These are phyloP conservation scores for Alternaria brassicicola DNA, from an alignment of 2,329 filamentous ascomycete species.

Conservation along the genomic window DNA sequence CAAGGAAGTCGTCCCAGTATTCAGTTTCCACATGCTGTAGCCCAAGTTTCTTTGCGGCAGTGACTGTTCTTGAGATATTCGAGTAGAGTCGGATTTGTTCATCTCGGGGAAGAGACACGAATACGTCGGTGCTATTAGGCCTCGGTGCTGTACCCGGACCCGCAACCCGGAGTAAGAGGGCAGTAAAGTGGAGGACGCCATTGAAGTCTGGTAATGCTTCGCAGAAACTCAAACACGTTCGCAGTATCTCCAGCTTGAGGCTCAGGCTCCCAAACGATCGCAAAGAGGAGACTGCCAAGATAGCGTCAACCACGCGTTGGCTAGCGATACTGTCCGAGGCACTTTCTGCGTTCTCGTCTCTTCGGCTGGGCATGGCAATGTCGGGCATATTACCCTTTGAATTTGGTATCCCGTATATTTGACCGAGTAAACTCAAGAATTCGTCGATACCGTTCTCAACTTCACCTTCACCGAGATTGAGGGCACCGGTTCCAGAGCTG, in stretches of 20 bases:
- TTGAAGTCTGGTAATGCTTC: slow-evolving; percentile 92
- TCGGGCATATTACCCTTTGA: slow-evolving; percentile 28
- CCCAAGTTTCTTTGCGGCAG: slow-evolving; percentile 76
- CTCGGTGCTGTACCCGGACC: slow-evolving; percentile 79
- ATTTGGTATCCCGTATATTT: slow-evolving; percentile 52
- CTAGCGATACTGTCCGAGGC: slow-evolving; percentile 40
- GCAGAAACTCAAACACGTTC: slow-evolving; percentile 90
- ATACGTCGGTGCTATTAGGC: slow-evolving; percentile 69
- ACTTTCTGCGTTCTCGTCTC: slow-evolving; percentile 7
- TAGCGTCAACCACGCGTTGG: slow-evolving; percentile 55
- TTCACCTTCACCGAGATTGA: slow-evolving; percentile 58
- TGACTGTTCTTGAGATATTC: slow-evolving; percentile 84
- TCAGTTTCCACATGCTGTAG: slow-evolving; percentile 73
- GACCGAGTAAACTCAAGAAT: slow-evolving; percentile 50
- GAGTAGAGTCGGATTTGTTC: slow-evolving; percentile 85
- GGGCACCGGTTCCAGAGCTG: slow-evolving; percentile 79
- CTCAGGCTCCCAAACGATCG: slow-evolving; percentile 74
- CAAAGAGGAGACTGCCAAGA: slow-evolving; percentile 61
- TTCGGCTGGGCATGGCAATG: slow-evolving; percentile 12
- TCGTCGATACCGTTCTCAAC: slow-evolving; percentile 50
- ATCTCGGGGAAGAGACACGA: slow-evolving; percentile 74
- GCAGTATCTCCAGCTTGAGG: slow-evolving; percentile 84
- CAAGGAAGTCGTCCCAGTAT: slow-evolving; percentile 96
- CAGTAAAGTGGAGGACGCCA: slow-evolving; percentile 86
- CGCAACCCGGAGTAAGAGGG: slow-evolving; percentile 80